A percentile compares a stretch with the other conserved stretches of the same genome.
Conservation (phyloP, 139 green algal genomes). For the Chlamydomonas schloesseri region DNA sequence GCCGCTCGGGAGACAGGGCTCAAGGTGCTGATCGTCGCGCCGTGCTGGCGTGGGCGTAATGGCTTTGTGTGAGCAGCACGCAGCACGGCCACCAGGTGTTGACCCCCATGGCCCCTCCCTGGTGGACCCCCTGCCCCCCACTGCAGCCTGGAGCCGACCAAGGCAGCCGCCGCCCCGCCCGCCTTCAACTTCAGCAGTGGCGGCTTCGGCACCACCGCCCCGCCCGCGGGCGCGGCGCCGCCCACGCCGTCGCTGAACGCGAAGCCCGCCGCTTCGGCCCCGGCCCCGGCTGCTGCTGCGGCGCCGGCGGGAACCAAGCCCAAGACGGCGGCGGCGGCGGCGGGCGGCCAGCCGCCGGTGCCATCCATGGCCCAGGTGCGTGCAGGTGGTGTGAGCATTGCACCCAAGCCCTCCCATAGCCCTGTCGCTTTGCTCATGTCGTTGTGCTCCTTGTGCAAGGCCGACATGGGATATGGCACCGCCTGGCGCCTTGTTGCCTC, state of each 20-base stretch:
- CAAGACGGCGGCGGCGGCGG: background rate
- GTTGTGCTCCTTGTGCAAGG: too few relatives aligned
- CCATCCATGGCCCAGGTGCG: constrained; percentile 33
- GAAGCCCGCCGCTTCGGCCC: background rate
- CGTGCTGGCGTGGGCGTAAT: too few relatives aligned
- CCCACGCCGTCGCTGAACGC: background rate
- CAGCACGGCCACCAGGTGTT: too few relatives aligned
- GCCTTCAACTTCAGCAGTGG: constrained; percentile 16
- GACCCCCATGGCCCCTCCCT: too few relatives aligned
- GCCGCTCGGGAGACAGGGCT: too few relatives aligned
- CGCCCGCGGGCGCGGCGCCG: background rate
- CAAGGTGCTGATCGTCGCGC: too few relatives aligned
- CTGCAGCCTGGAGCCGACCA: background rate
- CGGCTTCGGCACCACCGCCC: background rate
- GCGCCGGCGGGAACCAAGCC: constrained; percentile 14
- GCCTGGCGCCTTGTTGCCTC: too few relatives aligned
- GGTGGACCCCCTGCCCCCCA: too few relatives aligned
- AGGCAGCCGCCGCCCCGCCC: background rate
- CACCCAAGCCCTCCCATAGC: background rate
- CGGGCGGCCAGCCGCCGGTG: constrained; percentile 11
- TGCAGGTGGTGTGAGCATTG: background rate
- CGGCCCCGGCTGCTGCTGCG: background rate
- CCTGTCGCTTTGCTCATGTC: too few relatives aligned
- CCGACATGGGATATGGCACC: too few relatives aligned
- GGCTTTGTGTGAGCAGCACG: too few relatives aligned